Evolutionary conservation across 1,139 yeast species (phyloP).

Genomic region (Saccharomyces pastorianus): DNA sequence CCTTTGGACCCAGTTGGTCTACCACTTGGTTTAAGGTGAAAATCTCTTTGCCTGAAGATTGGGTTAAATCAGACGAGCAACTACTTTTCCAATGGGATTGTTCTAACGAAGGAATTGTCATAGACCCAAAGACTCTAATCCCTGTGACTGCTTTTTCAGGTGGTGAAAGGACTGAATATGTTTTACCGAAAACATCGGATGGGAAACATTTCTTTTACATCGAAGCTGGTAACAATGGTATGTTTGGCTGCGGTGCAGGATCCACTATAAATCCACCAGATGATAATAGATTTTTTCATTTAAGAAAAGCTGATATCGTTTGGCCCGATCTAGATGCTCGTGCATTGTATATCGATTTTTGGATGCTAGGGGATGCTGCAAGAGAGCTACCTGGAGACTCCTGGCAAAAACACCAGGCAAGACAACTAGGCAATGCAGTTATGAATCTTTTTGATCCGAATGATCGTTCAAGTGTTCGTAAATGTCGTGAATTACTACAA

Average conservation of each 20-base stretch:
- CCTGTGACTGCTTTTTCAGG: slow-evolving; percentile 85
- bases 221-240: slow-evolving; percentile 90
- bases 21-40: slow-evolving; percentile 85
- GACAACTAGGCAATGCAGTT: slow-evolving; percentile 65
- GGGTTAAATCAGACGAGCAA: slow-evolving; percentile 43
- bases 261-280: slow-evolving; percentile 59
- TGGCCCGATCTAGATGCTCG: slow-evolving; percentile 78
- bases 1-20: slow-evolving; percentile 95
- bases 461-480: slow-evolving; percentile 40
- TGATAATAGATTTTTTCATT: slow-evolving; percentile 59
- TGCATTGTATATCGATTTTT: slow-evolving; percentile 68
- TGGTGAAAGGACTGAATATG: slow-evolving; percentile 70
- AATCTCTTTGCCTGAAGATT: slow-evolving; percentile 52
- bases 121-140: slow-evolving; percentile 48
- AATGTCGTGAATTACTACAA: slow-evolving; percentile 62
- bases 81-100: slow-evolving; percentile 81
- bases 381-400: slow-evolving; percentile 67
- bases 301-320: slow-evolving; percentile 67
- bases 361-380: slow-evolving; percentile 86
- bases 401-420: slow-evolving; percentile 81
- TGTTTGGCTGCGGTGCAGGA: slow-evolving; percentile 75
- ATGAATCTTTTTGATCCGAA: slow-evolving; percentile 70
- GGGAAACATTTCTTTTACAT: slow-evolving; percentile 47
- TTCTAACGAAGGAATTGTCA: slow-evolving; percentile 76
- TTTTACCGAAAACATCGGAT: slow-evolving; percentile 45